These are phyloP conservation scores for Lichtheimia hyalospora DNA, from an alignment of 371 early-diverging fungal species.

Conservation along the genomic window DNA sequence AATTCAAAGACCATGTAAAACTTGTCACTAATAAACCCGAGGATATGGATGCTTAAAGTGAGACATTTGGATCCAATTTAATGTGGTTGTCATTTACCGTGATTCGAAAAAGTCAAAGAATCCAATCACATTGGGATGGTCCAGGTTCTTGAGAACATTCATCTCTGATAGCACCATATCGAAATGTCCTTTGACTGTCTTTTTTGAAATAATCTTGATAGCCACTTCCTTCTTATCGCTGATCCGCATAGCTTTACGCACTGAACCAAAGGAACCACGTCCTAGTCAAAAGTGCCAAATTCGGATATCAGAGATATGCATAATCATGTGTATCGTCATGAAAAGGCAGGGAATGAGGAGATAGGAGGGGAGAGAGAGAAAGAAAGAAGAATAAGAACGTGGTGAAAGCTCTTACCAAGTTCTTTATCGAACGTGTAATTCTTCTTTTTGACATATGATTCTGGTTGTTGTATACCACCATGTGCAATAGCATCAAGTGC, in stretches of 20 bases:
- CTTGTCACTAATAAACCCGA: constrained; percentile 51
- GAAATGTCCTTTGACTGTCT: constrained; percentile 60
- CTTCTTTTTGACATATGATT: constrained; percentile 63
- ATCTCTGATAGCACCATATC: constrained; percentile 78
- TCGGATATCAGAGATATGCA: background rate
- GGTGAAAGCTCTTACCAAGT: constrained; percentile 47
- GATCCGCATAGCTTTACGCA: constrained; percentile 60
- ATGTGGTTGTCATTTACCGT: constrained; percentile 18
- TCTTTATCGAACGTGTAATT: constrained; percentile 60
- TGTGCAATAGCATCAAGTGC: constrained; percentile 16
- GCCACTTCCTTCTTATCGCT: constrained; percentile 64
- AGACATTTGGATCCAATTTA: too few relatives aligned
- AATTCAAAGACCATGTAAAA: constrained; percentile 89
- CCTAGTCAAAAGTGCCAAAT: constrained; percentile 52
- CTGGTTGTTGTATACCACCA: constrained; percentile 17
- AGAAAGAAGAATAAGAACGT: background rate
- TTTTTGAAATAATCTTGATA: constrained; percentile 77
- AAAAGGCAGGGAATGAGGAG: too few relatives aligned
- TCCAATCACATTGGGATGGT: constrained; percentile 82
- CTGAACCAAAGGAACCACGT: constrained; percentile 74
- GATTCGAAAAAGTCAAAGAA: constrained; percentile 82
- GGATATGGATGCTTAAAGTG: background rate
- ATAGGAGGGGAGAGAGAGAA: background rate
- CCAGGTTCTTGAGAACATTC: constrained; percentile 58
- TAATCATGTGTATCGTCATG: background rate